Evolutionary conservation across 148 eudicot genomes (phyloP).

Genomic region (Rhododendron vialii): DNA sequence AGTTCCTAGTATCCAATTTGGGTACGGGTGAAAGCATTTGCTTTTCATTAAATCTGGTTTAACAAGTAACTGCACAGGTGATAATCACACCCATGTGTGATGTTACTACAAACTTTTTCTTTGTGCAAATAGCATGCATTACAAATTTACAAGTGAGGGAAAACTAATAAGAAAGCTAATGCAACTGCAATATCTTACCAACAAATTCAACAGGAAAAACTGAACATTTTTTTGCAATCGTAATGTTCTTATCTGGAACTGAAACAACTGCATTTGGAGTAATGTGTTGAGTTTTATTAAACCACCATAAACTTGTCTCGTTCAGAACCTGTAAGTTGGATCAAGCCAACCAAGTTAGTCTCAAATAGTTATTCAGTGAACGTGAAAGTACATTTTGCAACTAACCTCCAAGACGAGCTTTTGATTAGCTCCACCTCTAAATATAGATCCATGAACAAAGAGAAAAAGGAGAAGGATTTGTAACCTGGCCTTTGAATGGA

Average conservation of each 20-base stretch:
- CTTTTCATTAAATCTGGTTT: background rate
- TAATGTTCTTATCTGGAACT: slow-evolving; percentile 80
- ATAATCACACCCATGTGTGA: background rate
- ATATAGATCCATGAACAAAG: background rate
- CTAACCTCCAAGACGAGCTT: background rate
- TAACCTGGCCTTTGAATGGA: slow-evolving; percentile 95
- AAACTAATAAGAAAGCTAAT: background rate
- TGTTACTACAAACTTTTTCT: background rate
- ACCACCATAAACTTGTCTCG: slow-evolving; percentile 99
- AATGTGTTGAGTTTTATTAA: slow-evolving; percentile 73
- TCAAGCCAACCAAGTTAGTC: background rate
- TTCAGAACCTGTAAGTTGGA: slow-evolving; percentile 66
- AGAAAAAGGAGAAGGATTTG: background rate
- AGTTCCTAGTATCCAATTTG: background rate
- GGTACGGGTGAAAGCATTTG: background rate
- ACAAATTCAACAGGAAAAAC: slow-evolving; percentile 98
- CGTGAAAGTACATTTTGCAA: background rate
- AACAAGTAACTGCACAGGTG: background rate
- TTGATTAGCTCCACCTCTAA: background rate
- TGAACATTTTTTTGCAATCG: slow-evolving; percentile 92
- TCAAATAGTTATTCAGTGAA: background rate
- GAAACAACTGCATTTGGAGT: slow-evolving; percentile 75
- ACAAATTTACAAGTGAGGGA: background rate
- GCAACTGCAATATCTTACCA: slow-evolving; percentile 42
- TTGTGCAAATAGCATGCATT: background rate